These are phyloP conservation scores for Ocimum tenuiflorum DNA, from an alignment of 257 asterid genomes.

Conservation along the genomic window DNA sequence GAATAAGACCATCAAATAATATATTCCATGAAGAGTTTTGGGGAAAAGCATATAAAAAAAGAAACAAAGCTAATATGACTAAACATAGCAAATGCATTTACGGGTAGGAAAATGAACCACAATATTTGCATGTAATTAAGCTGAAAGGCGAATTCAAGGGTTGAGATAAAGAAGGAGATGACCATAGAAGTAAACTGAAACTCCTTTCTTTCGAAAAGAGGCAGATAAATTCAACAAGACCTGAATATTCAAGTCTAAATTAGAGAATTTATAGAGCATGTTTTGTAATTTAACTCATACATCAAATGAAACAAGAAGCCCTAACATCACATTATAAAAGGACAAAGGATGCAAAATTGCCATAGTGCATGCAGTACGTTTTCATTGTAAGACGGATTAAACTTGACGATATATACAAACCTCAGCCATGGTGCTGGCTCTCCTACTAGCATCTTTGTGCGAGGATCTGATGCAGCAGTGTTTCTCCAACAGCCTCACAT, in stretches of 20 bases:
- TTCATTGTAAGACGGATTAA: conserved; percentile 18
- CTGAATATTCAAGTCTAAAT: not conserved
- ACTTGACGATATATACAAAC: conserved; percentile 27
- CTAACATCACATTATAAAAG: not conserved
- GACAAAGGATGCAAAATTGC: not conserved
- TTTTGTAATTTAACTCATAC: not conserved
- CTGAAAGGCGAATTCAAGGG: not conserved
- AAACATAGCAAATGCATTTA: not conserved
- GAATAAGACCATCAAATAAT: not conserved
- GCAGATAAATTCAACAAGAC: not conserved
- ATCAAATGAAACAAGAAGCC: not conserved
- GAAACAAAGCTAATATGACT: not conserved
- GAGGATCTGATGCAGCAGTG: conserved; percentile 53
- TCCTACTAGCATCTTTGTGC: conserved; percentile 23
- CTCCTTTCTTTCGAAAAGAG: not conserved
- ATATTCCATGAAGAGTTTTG: not conserved
- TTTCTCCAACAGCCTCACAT: conserved; percentile 59
- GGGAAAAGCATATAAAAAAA: not conserved
- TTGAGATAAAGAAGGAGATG: not conserved
- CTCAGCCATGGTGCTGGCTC: conserved; percentile 29
- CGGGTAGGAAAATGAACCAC: not conserved
- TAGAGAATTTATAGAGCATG: not conserved
- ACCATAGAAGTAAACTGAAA: not conserved
- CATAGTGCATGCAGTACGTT: not conserved
- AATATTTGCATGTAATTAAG: not conserved